Evolutionary conservation across 345 rosid genomes (phyloP).

Genomic region (Populus euphratica): DNA sequence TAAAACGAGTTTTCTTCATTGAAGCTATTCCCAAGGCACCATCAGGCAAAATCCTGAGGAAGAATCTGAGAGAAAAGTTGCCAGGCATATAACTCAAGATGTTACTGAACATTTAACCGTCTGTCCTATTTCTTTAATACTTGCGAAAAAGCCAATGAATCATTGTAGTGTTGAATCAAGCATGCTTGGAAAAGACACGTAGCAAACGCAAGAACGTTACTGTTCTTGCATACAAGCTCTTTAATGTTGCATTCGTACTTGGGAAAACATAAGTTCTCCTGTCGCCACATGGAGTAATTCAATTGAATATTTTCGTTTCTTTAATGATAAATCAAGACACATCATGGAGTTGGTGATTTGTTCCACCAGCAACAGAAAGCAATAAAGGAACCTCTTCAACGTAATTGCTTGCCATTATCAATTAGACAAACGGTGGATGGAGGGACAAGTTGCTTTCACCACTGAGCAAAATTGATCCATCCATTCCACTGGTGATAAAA

Average conservation of each 20-base stretch:
- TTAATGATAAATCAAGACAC: background rate
- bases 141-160: background rate
- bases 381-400: background rate
- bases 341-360: background rate
- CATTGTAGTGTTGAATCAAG: background rate
- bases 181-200: background rate
- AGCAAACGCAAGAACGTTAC: background rate
- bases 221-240: background rate
- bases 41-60: slow-evolving; percentile 29
- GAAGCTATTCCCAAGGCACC: slow-evolving; percentile 34
- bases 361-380: background rate
- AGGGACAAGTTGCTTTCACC: background rate
- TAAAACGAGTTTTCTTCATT: slow-evolving; percentile 16
- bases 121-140: background rate
- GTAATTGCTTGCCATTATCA: background rate
- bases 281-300: background rate
- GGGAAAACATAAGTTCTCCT: background rate
- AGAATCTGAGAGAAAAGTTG: slow-evolving; percentile 19
- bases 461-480: background rate
- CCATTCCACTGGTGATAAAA: background rate
- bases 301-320: background rate
- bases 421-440: background rate
- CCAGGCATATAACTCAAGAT: slow-evolving; percentile 3
- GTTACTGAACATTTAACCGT: no score
- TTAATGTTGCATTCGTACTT: background rate